A percentile compares a stretch with the other conserved stretches of the same genome.
These are phyloP conservation scores for Phytophthora macrochlamydospora DNA, from an alignment of 352 stramenopile genomes.

Conservation along the genomic window DNA sequence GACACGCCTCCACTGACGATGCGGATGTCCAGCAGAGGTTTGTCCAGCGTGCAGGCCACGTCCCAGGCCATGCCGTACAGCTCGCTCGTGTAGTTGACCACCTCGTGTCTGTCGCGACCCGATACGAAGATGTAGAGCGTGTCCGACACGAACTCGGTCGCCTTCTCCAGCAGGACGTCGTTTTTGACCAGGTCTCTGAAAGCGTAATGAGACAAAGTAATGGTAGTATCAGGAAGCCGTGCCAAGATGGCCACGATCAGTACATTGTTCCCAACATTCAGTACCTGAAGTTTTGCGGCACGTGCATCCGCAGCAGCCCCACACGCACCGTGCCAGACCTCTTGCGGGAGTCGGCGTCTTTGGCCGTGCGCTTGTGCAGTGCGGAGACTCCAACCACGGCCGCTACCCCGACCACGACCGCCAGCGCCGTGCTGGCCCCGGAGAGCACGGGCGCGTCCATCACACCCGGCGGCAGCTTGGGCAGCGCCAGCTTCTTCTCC, in stretches of 20 bases:
- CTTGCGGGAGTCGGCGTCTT: not conserved
- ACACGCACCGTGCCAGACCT: slow-evolving; percentile 37
- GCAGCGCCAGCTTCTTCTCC: slow-evolving; percentile 59
- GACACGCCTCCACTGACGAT: slow-evolving; percentile 45
- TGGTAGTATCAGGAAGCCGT: not conserved
- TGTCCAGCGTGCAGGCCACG: slow-evolving; percentile 53
- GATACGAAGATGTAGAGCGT: slow-evolving; percentile 70
- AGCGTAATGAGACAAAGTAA: not conserved
- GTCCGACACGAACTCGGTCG: slow-evolving; percentile 45
- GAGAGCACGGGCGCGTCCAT: slow-evolving; percentile 29
- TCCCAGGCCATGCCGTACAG: slow-evolving; percentile 81
- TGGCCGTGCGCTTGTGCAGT: slow-evolving; percentile 41
- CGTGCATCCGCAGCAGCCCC: slow-evolving; percentile 54
- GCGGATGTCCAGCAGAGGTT: slow-evolving; percentile 68
- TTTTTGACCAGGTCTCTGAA: slow-evolving; percentile 63
- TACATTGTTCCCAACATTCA: not conserved
- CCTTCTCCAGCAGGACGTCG: slow-evolving; percentile 78
- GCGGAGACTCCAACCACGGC: slow-evolving; percentile 51
- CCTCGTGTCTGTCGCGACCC: slow-evolving; percentile 56
- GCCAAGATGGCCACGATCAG: slow-evolving; percentile 2
- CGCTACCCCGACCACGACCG: slow-evolving; percentile 44
- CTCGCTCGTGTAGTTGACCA: slow-evolving; percentile 81
- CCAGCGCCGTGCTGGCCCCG: slow-evolving; percentile 41
- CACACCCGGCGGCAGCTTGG: slow-evolving; percentile 34
- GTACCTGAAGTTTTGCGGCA: slow-evolving; percentile 63